These are phyloP conservation scores for Cystobasidium ongulense DNA, from an alignment of 768 basidiomycete species.

Conservation along the genomic window DNA sequence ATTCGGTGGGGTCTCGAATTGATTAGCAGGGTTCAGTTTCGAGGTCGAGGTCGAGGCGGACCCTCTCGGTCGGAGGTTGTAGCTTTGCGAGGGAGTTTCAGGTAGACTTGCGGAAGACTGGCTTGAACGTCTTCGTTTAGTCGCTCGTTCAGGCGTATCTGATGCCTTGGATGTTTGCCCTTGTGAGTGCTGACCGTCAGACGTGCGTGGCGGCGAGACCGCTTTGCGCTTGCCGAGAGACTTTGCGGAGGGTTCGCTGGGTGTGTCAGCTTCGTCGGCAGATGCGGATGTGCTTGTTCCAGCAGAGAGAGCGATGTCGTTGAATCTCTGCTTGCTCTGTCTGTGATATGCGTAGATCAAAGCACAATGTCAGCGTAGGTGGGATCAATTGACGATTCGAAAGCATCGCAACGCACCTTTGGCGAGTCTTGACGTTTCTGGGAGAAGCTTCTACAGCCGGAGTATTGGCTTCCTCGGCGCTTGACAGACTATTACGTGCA, in stretches of 20 bases:
- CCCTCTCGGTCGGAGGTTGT: conserved; percentile 28
- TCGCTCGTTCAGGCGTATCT: not conserved
- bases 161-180: not conserved
- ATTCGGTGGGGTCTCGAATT: not conserved
- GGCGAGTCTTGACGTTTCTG: not conserved
- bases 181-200: not conserved
- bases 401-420: not conserved
- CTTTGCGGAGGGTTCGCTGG: conserved; percentile 29
- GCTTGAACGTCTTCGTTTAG: not conserved
- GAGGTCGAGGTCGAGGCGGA: conserved; percentile 22
- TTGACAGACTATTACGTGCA: not conserved
- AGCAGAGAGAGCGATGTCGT: not conserved
- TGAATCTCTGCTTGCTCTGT: not conserved
- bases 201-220: conserved; percentile 30
- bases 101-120: not conserved
- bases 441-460: not conserved
- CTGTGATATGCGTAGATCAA: no score
- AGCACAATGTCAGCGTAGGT: not conserved
- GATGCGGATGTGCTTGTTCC: not conserved
- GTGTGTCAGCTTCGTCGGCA: not conserved
- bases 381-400: not conserved
- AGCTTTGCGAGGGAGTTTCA: not conserved
- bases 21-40: conserved; percentile 4
- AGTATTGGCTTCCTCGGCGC: not conserved
- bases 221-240: conserved; percentile 39